These are phyloP conservation scores for Neofusicoccum sp. DNA, from an alignment of 2,329 filamentous ascomycete species.

Conservation along the genomic window DNA sequence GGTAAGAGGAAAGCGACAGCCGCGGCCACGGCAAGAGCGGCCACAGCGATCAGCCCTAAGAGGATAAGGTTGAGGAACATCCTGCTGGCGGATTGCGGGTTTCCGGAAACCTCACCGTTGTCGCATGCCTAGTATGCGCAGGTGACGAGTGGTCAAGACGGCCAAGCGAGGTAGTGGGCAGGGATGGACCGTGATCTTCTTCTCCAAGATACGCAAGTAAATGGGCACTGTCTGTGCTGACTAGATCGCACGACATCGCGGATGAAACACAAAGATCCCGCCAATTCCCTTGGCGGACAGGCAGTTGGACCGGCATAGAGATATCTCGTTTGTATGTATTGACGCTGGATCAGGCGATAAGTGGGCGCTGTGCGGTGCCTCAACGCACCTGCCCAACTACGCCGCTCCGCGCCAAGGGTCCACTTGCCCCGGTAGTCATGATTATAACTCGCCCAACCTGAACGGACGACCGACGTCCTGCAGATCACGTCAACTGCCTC, in stretches of 20 bases:
- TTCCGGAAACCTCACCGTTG: background rate
- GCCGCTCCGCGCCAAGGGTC: background rate
- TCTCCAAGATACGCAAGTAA: background rate
- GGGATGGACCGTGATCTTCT: background rate
- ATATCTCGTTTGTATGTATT: background rate
- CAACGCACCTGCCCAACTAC: background rate
- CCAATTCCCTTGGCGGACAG: no score
- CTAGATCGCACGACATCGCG: background rate
- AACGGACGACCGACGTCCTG: background rate
- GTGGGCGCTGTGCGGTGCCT: background rate
- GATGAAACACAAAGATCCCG: background rate
- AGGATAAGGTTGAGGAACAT: conserved; percentile 6
- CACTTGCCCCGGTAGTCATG: background rate
- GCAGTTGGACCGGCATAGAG: background rate
- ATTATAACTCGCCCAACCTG: background rate
- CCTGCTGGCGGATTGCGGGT: background rate
- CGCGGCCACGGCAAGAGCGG: background rate
- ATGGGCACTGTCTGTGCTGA: background rate
- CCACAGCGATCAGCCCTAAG: background rate
- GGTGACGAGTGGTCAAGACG: background rate
- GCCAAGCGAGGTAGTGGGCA: background rate
- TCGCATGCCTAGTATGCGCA: background rate
- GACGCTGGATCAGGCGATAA: background rate
- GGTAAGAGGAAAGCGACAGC: conserved; percentile 13
- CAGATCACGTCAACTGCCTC: conserved; percentile 2